Percentiles rank a stretch among this genome's conserved stretches.
These are phyloP conservation scores for Helichrysum umbraculigerum DNA, from an alignment of 129 eudicot genomes.

Conservation along the genomic window DNA sequence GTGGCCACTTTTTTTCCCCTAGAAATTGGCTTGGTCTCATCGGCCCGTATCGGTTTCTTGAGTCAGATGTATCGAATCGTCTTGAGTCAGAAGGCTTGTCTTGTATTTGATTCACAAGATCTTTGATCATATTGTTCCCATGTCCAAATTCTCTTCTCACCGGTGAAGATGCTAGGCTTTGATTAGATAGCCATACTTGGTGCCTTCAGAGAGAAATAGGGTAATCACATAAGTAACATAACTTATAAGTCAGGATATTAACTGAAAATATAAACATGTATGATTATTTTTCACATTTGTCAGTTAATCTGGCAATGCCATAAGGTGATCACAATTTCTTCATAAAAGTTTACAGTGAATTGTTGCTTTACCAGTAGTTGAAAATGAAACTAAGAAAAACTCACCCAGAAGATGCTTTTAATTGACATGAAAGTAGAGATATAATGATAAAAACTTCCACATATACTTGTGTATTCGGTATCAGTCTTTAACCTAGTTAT, in stretches of 20 bases:
- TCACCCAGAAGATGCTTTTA: neutral
- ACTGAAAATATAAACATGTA: too few relatives aligned
- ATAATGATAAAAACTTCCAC: neutral
- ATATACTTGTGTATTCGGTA: neutral
- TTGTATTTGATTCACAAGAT: slow-evolving; percentile 28
- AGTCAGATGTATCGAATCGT: slow-evolving; percentile 4
- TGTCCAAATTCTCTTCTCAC: slow-evolving; percentile 24
- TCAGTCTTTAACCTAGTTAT: neutral
- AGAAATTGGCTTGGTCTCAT: slow-evolving; percentile 49
- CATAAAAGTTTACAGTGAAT: neutral
- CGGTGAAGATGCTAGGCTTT: slow-evolving; percentile 25
- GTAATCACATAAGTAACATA: neutral
- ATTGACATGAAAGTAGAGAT: neutral
- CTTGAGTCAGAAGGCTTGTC: slow-evolving; percentile 20
- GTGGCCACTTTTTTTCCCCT: slow-evolving; percentile 69
- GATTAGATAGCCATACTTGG: slow-evolving; percentile 41
- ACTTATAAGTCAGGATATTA: neutral
- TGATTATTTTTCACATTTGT: neutral
- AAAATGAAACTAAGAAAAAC: neutral
- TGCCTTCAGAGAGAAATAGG: slow-evolving; percentile 31
- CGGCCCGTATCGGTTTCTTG: slow-evolving; percentile 27
- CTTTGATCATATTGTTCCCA: slow-evolving; percentile 27
- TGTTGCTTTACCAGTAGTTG: neutral
- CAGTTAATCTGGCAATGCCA: too few relatives aligned
- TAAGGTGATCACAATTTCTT: neutral